A percentile compares a stretch with the other conserved stretches of the same genome.
These are phyloP conservation scores for Phytophthora idaei DNA, from an alignment of 352 stramenopile genomes.

Conservation along the genomic window DNA sequence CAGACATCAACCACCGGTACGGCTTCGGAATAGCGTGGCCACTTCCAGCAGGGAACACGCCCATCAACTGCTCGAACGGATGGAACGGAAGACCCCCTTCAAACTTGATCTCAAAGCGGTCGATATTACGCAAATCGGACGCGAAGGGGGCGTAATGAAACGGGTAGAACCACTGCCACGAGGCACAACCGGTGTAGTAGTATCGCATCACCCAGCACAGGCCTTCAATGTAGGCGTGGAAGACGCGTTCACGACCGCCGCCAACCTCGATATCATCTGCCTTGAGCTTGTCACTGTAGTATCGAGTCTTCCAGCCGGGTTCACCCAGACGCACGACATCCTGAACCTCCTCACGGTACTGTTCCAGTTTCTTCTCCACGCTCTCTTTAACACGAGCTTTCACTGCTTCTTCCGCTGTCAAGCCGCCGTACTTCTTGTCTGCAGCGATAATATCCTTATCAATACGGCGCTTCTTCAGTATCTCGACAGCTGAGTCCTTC, in stretches of 20 bases:
- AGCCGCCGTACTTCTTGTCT: constrained; percentile 72
- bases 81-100: constrained; percentile 94
- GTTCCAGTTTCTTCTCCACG: constrained; percentile 76
- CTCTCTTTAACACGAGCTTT: constrained; percentile 85
- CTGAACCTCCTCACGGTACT: constrained; percentile 86
- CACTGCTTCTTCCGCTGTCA: constrained; percentile 72
- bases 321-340: constrained; percentile 96
- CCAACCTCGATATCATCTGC: constrained; percentile 85
- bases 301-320: constrained; percentile 96
- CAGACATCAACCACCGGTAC: constrained; percentile 96
- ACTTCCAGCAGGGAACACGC: constrained; percentile 96
- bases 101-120: constrained; percentile 93
- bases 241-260: constrained; percentile 90
- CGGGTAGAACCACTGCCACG: constrained; percentile 99
- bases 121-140: constrained; percentile 92
- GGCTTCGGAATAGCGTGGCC: constrained; percentile 93
- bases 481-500: constrained; percentile 77
- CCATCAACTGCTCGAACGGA: constrained; percentile 98
- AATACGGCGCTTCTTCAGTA: constrained; percentile 79
- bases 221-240: constrained; percentile 97
- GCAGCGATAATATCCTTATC: constrained; percentile 65
- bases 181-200: constrained; percentile 99
- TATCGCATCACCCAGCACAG: constrained; percentile 99
- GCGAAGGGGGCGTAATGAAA: constrained; percentile 99
- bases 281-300: constrained; percentile 90